These are phyloP conservation scores for Orychophragmus violaceus DNA, from an alignment of 345 rosid species.

Conservation along the genomic window DNA sequence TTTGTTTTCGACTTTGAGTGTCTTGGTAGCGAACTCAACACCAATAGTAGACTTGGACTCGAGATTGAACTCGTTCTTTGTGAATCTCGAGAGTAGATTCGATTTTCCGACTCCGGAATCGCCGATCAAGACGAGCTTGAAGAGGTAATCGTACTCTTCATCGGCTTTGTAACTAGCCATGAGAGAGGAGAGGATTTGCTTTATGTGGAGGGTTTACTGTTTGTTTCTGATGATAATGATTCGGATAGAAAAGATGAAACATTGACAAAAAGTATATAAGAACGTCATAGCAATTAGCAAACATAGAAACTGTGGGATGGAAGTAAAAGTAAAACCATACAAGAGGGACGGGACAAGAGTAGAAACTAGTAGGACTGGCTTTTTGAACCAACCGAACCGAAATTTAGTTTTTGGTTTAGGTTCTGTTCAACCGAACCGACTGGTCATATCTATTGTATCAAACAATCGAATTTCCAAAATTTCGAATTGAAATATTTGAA, in stretches of 20 bases:
- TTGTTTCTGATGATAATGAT: constrained; percentile 15
- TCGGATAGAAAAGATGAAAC: constrained; percentile 2
- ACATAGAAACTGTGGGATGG: too few species aligned
- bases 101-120: constrained; percentile 35
- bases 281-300: too few species aligned
- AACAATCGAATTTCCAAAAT: too few species aligned
- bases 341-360: too few species aligned
- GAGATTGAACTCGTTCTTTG: constrained; percentile 34
- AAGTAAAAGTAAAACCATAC: too few species aligned
- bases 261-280: too few species aligned
- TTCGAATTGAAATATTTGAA: too few species aligned
- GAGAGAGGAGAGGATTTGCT: background rate
- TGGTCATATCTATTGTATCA: too few species aligned
- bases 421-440: too few species aligned
- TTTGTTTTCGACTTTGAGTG: constrained; percentile 18
- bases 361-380: too few species aligned
- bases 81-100: constrained; percentile 31
- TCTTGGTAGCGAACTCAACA: constrained; percentile 36
- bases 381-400: too few species aligned
- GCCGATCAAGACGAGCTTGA: constrained; percentile 36
- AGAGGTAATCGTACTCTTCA: constrained; percentile 35
- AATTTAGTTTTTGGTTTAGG: too few species aligned
- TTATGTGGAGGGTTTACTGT: background rate
- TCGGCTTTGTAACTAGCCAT: constrained; percentile 30
- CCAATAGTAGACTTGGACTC: constrained; percentile 35